Conservation (phyloP, 2,329 filamentous ascomycete genomes). For the Fusarium phyllophilum region DNA sequence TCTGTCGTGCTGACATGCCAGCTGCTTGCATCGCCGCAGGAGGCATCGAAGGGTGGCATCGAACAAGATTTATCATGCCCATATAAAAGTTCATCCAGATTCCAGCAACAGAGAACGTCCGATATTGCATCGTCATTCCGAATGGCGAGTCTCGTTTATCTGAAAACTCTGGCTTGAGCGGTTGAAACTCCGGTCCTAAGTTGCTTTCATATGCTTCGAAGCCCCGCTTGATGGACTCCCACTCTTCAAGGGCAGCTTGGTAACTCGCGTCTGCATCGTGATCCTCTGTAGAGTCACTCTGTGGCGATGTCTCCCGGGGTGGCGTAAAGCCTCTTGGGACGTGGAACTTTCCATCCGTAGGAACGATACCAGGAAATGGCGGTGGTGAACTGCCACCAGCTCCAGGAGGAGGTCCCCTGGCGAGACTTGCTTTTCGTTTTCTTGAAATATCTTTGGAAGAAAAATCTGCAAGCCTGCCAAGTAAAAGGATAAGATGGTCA, state of each 20-base stretch:
- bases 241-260: constrained; percentile 78
- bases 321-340: constrained; percentile 66
- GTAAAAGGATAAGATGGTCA: constrained; percentile 85
- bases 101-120: constrained; percentile 86
- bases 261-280: constrained; percentile 72
- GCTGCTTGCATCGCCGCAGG: constrained; percentile 90
- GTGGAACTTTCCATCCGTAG: constrained; percentile 60
- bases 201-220: constrained; percentile 73
- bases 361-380: constrained; percentile 68
- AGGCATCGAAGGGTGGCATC: constrained; percentile 89
- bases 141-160: constrained; percentile 77
- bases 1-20: constrained; percentile 78
- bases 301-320: constrained; percentile 56
- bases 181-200: constrained; percentile 80
- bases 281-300: constrained; percentile 59
- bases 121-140: constrained; percentile 81
- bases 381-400: constrained; percentile 48
- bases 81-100: constrained; percentile 91
- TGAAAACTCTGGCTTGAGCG: constrained; percentile 74
- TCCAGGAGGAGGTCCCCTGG: constrained; percentile 44
- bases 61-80: constrained; percentile 82
- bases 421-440: constrained; percentile 72
- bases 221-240: constrained; percentile 77
- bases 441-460: constrained; percentile 78
- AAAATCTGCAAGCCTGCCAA: constrained; percentile 84